Conservation (phyloP, 306 rosid species). For the Parietaria judaica region DNA sequence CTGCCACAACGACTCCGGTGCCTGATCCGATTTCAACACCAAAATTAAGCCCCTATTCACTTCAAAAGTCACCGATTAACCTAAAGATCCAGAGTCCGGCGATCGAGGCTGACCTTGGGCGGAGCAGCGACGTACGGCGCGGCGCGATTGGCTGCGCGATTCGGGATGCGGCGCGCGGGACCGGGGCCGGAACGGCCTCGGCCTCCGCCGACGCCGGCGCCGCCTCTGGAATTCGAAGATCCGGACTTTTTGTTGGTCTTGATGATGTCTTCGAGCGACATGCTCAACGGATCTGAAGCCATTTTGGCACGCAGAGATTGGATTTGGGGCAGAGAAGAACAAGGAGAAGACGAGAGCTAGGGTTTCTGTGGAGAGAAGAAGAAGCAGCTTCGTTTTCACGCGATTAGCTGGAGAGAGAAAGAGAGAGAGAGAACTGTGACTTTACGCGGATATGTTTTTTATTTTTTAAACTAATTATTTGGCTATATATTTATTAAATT, state of each 20-base stretch:
- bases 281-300: conserved; percentile 61
- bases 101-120: conserved; percentile 35
- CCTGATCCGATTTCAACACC: conserved; percentile 32
- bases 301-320: conserved; percentile 11
- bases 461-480: not conserved
- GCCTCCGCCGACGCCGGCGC: conserved; percentile 37
- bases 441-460: not conserved
- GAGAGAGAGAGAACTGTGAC: not conserved
- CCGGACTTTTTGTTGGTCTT: conserved; percentile 80
- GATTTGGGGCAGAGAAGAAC: not conserved
- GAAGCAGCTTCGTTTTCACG: not conserved
- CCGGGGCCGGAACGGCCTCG: conserved; percentile 62
- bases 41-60: no score
- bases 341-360: conserved; percentile 14
- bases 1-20: conserved; percentile 88
- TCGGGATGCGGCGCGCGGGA: conserved; percentile 72
- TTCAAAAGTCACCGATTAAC: not conserved
- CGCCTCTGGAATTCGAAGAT: conserved; percentile 41
- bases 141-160: conserved; percentile 54
- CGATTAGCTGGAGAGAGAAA: not conserved
- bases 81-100: not conserved
- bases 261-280: conserved; percentile 84
- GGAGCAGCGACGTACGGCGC: conserved; percentile 46
- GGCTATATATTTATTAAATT: not conserved
- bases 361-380: conserved; percentile 2